Evolutionary conservation across 2,329 filamentous ascomycete species (phyloP), one percentile per base, ranked within the genome.

Genomic region (Cordyceps militaris): DNA sequence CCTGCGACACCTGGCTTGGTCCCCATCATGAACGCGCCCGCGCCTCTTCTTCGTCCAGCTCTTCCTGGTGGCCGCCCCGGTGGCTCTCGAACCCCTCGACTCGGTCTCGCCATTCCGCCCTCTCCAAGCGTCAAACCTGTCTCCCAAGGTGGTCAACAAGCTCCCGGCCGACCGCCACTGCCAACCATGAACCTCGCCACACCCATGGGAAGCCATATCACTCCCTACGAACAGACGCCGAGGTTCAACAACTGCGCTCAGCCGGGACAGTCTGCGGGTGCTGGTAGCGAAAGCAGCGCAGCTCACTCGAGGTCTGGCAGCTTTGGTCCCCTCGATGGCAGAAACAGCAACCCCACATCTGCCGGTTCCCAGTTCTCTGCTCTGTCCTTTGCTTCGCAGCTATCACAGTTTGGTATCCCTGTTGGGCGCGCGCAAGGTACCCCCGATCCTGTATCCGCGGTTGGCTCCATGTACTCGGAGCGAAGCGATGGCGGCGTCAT

Each of bases 61-160:
- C 86, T 95, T 58, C 88, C 88, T 40, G 89, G 89, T 62, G 79
- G 77, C 63, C 81, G 85, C 65, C 79, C 79, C 62, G 79, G 78
- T 64, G 85, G 83, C 59, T 76, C 80, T 60, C 81, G 88, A 62
- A 79, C 87, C 55, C 91, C 91, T 28, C 85, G 88, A 66, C 81
- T 97, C 59, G 93, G 91, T 46, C 83, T 97, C 58, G 89, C 92
- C 47, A 97, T 97, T 59, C 93, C 93, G 38, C 86, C 89, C 1
- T 96, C 91, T 36, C 89, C 91, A 50, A 93, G 85, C 73, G 87
- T 80, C 61, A 90, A 92, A 71, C 85, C 92, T 2, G 84, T 94
- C 53, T 82, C 81, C 74, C 72, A 64, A 13, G 55, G 61, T 7
- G 61, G 56, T 19, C 71, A 61, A 62, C 67, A 68, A 65, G 69